Percentiles rank a stretch among this genome's conserved stretches.
phyloP scores from a whole-genome alignment of 352 stramenopile species.

The Phytophthora foliorum region DNA sequence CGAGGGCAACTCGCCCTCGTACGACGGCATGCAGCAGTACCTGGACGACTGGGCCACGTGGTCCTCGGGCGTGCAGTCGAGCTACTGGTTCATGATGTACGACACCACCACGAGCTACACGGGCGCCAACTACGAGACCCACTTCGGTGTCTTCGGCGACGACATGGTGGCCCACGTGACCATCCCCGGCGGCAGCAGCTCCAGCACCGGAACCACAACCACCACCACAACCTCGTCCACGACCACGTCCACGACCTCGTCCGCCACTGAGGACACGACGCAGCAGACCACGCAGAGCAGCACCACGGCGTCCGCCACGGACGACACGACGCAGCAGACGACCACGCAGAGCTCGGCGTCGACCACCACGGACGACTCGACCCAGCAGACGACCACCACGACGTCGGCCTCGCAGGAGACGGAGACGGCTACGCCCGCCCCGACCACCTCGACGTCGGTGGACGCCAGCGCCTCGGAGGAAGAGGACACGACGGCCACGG shows the following conservation, averaged over 20 bases:
- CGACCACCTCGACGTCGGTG: slow-evolving; percentile 24
- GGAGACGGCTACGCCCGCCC: slow-evolving; percentile 26
- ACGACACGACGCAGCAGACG: slow-evolving; percentile 7
- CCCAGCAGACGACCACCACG: slow-evolving; percentile 24
- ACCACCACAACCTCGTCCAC: slow-evolving; percentile 4
- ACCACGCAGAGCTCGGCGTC: slow-evolving; percentile 23
- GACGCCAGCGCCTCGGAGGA: slow-evolving; percentile 27
- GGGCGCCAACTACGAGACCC: slow-evolving; percentile 59
- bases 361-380: slow-evolving; percentile 26
- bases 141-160: slow-evolving; percentile 60
- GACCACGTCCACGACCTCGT: slow-evolving; percentile 22
- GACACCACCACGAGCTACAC: slow-evolving; percentile 59
- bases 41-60: slow-evolving; percentile 58
- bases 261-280: slow-evolving; percentile 24
- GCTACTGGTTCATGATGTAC: slow-evolving; percentile 82
- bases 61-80: slow-evolving; percentile 38
- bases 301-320: slow-evolving; percentile 1
- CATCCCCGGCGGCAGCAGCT: slow-evolving; percentile 38
- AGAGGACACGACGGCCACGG: slow-evolving; percentile 28
- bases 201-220: slow-evolving; percentile 25
- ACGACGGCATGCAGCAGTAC: slow-evolving; percentile 50
- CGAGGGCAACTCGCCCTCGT: slow-evolving; percentile 47
- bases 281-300: slow-evolving; percentile 18
- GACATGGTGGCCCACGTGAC: slow-evolving; percentile 54
- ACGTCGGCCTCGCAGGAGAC: slow-evolving; percentile 16